Percentiles rank a stretch among this genome's conserved stretches.
These are phyloP conservation scores for Plectosphaerella plurivora DNA, from an alignment of 2,329 filamentous ascomycete species.

Conservation along the genomic window DNA sequence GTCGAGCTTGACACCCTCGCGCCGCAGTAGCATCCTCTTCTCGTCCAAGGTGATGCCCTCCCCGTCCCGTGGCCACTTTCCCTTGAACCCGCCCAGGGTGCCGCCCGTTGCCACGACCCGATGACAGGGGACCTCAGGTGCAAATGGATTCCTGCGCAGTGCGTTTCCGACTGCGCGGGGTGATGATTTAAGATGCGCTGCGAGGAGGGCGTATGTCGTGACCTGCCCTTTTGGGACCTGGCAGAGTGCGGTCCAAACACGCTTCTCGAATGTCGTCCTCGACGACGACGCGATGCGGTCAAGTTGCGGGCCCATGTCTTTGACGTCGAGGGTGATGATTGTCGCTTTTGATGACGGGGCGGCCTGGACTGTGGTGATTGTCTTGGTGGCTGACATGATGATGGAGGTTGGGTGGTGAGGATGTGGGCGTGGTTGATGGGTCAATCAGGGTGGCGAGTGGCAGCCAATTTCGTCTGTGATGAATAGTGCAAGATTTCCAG, in stretches of 20 bases:
- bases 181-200: constrained; percentile 63
- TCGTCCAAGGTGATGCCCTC: constrained; percentile 53
- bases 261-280: constrained; percentile 53
- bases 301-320: constrained; percentile 34
- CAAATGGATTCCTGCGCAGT: constrained; percentile 74
- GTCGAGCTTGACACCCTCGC: constrained; percentile 63
- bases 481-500: no score
- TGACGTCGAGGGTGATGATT: constrained; percentile 2
- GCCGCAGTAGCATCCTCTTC: constrained; percentile 56
- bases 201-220: constrained; percentile 73
- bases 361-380: constrained; percentile 6
- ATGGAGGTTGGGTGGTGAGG: not conserved
- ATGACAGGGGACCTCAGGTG: constrained; percentile 77
- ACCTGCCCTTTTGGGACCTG: constrained; percentile 73
- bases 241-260: constrained; percentile 67
- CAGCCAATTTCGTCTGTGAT: no score
- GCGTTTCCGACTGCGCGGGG: constrained; percentile 76
- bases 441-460: no score
- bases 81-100: constrained; percentile 79
- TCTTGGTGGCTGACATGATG: not conserved
- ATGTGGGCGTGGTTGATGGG: not conserved
- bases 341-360: not conserved
- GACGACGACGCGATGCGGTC: constrained; percentile 37
- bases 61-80: constrained; percentile 85
- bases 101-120: constrained; percentile 72